Percentiles rank a stretch among this genome's conserved stretches.
phyloP scores from a whole-genome alignment of 2,329 filamentous ascomycete species.

The Elsinoe batatas region DNA sequence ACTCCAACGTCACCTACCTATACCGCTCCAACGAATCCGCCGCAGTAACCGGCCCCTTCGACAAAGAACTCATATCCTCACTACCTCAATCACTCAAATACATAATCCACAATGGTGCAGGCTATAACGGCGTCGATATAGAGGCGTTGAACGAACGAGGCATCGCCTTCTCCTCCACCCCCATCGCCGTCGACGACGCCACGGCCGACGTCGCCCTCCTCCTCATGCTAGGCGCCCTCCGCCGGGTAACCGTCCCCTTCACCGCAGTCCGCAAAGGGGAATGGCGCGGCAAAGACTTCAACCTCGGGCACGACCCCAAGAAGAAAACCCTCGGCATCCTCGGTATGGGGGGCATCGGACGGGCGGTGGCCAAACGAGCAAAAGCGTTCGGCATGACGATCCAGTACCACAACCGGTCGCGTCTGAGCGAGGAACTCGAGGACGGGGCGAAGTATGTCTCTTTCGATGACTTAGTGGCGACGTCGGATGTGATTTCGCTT shows the following conservation, averaged over 20 bases:
- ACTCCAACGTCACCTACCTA: constrained; percentile 46
- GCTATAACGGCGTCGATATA: constrained; percentile 30
- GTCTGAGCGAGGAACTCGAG: constrained; percentile 31
- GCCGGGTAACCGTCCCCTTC: constrained; percentile 39
- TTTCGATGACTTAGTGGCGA: constrained; percentile 45
- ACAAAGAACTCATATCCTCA: constrained; percentile 34
- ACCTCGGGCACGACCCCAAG: constrained; percentile 44
- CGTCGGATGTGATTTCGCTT: constrained; percentile 46
- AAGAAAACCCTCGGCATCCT: constrained; percentile 47
- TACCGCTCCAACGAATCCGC: constrained; percentile 51
- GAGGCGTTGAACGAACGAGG: constrained; percentile 26
- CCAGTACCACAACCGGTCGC: constrained; percentile 48
- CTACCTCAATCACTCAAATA: constrained; percentile 35
- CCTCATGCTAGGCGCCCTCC: constrained; percentile 43
- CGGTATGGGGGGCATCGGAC: constrained; percentile 52
- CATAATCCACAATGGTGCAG: constrained; percentile 36
- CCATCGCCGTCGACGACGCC: constrained; percentile 41
- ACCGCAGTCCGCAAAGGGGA: constrained; percentile 37
- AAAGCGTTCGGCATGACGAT: constrained; percentile 47
- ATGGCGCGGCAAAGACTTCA: constrained; percentile 36
- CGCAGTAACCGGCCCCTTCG: constrained; percentile 36
- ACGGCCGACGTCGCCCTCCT: constrained; percentile 41
- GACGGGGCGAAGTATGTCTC: constrained; percentile 43
- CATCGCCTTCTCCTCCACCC: constrained; percentile 38
- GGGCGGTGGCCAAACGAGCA: constrained; percentile 39